These are phyloP conservation scores for Cladorrhinum sp. DNA, from an alignment of 2,329 filamentous ascomycete genomes.

Conservation along the genomic window DNA sequence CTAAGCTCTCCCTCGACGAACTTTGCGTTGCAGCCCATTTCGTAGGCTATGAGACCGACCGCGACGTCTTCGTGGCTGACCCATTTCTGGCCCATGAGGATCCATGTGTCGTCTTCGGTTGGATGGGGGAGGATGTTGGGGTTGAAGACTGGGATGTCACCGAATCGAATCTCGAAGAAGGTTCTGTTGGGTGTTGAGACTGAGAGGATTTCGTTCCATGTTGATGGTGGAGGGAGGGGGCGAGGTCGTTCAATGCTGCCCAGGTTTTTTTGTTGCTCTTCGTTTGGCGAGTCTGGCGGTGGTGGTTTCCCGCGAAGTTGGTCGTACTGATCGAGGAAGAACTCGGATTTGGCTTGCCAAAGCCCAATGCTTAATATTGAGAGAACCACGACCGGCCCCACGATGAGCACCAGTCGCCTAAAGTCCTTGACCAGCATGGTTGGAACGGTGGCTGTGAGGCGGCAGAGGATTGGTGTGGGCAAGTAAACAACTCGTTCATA, in stretches of 20 bases:
- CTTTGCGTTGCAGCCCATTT: conserved; percentile 36
- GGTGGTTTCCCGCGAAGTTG: not conserved
- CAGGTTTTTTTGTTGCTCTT: not conserved
- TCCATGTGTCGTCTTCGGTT: conserved; percentile 43
- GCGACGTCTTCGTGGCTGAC: conserved; percentile 28
- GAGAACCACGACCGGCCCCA: conserved; percentile 32
- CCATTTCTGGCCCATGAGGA: conserved; percentile 49
- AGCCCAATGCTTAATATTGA: conserved; percentile 30
- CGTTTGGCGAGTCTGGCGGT: not conserved
- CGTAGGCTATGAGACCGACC: conserved; percentile 34
- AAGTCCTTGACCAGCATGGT: conserved; percentile 20
- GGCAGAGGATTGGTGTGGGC: not conserved
- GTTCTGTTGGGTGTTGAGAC: conserved; percentile 42
- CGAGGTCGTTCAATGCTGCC: not conserved
- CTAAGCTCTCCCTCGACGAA: conserved; percentile 42
- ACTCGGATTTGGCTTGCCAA: conserved; percentile 18
- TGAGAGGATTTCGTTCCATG: conserved; percentile 43
- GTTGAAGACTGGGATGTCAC: conserved; percentile 42
- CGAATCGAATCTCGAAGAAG: conserved; percentile 51
- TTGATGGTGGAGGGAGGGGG: conserved; percentile 5
- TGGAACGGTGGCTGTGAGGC: not conserved
- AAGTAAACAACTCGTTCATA: not conserved
- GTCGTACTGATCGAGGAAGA: conserved; percentile 7
- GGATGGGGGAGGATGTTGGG: conserved; percentile 59
- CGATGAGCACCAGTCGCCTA: conserved; percentile 27